Evolutionary conservation across 768 basidiomycete species (phyloP).

Genomic region (Leccinellum luteum): DNA sequence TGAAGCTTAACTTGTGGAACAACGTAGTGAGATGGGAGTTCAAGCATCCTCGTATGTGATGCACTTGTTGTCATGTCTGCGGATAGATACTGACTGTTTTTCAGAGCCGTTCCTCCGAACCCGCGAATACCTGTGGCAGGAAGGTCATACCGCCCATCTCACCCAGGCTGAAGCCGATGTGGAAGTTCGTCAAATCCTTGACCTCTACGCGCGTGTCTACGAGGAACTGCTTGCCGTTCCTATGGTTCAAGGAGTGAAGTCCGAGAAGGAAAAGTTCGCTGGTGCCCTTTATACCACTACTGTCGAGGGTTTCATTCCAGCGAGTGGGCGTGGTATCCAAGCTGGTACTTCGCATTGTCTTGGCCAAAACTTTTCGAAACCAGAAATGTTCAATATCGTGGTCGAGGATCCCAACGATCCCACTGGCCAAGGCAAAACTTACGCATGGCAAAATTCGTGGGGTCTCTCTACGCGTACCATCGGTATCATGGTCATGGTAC

Average conservation of each 20-base stretch:
- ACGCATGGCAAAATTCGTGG: slow-evolving; percentile 99
- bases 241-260: slow-evolving; percentile 95
- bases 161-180: slow-evolving; percentile 86
- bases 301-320: slow-evolving; percentile 96
- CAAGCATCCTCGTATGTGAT: slow-evolving; percentile 86
- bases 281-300: slow-evolving; percentile 98
- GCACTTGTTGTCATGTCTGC: not conserved
- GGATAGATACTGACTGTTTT: not conserved
- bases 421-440: slow-evolving; percentile 62
- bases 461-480: slow-evolving; percentile 94
- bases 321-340: slow-evolving; percentile 96
- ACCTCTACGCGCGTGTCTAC: slow-evolving; percentile 92
- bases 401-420: slow-evolving; percentile 91
- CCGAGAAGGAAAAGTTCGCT: slow-evolving; percentile 99
- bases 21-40: slow-evolving; percentile 99
- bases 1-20: slow-evolving; percentile 99
- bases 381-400: slow-evolving; percentile 96
- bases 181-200: slow-evolving; percentile 92
- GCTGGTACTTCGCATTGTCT: slow-evolving; percentile 97
- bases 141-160: slow-evolving; percentile 95
- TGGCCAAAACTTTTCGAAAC: slow-evolving; percentile 95
- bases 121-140: slow-evolving; percentile 99
- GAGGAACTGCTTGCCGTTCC: slow-evolving; percentile 97
- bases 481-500: slow-evolving; percentile 99
- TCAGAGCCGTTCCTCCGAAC: slow-evolving; percentile 97